Evolutionary conservation across 805 yeast genomes (phyloP), one percentile per base, ranked within the genome.

Genomic region (Starmerella bombi): DNA sequence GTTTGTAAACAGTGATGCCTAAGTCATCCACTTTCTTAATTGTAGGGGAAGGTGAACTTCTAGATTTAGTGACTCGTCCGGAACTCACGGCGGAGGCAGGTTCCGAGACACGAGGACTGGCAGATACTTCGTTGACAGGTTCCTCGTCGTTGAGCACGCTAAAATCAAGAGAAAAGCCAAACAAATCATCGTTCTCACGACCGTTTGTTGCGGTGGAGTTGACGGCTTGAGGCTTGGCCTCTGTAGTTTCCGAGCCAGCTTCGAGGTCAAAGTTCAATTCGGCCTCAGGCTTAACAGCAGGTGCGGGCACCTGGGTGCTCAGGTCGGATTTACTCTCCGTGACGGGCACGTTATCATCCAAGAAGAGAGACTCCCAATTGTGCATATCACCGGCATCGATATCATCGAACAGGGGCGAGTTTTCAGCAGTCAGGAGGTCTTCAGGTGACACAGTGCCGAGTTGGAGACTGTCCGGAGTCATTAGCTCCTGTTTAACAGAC

Each of bases 1-100:
- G 75, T 51, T 76, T 73, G 67, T 82, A 83, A 35, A 79, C 63
- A 37, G 80, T 75, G 54, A 78, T 71, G 29, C 94, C 94, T 40
- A 80, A 65, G 49, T 73, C 76, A 59, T 84, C 94, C 44, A 53
- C 41, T 36, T 35, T 36, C 34, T 25, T 28, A 16, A 16, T 20
- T 21, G 29, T 15, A 31, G 22, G 5, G 10, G 35, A 8, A 5
- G 35, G 25, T 8, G 31, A 15, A 25, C 35, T 32, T 17, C 27
- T 17, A n/a, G 35, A 22, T 32, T 37, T 40, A 14, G 35, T 5
- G 19, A 41, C 42, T 5, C 42, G 42, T 6, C 44, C 47, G 6
- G 16, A 7, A 15, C 39, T 32, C 9, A 32, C 29, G 8, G 36
- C 3, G 10, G 20, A 17, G 6, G 25, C 20, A 15, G 21, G 12